These are phyloP conservation scores for Plantago elongata DNA, from an alignment of 257 asterid species.

Conservation along the genomic window DNA sequence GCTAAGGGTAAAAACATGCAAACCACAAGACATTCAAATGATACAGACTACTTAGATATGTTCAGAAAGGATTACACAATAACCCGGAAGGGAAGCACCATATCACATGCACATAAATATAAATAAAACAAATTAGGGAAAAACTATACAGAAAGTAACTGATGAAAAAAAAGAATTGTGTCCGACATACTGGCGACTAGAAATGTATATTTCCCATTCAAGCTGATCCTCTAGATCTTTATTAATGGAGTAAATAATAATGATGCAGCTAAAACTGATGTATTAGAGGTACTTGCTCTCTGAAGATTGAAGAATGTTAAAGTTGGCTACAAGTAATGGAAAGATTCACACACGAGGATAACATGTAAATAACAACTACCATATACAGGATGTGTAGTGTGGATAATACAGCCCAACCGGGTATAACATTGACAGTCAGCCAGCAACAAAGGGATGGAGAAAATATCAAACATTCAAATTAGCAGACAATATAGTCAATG, in stretches of 20 bases:
- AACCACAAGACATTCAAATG: too few species aligned
- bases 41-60: too few species aligned
- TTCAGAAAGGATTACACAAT: too few species aligned
- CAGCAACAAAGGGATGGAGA: constrained; percentile 9
- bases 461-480: constrained; percentile 15
- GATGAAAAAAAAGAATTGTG: too few species aligned
- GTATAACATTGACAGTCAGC: neutral
- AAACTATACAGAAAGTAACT: too few species aligned
- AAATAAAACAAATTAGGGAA: too few species aligned
- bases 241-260: neutral
- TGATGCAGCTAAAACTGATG: neutral
- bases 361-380: neutral
- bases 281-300: too few species aligned
- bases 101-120: too few species aligned
- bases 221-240: neutral
- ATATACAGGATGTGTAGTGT: neutral
- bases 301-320: neutral
- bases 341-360: neutral
- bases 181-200: neutral
- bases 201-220: neutral
- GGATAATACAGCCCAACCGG: neutral
- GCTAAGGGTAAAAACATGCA: too few species aligned
- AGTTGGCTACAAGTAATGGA: neutral
- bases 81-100: too few species aligned
- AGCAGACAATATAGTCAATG: neutral